These are phyloP conservation scores for Strobilomyces echinocephalus DNA, from an alignment of 768 basidiomycete species.

Conservation along the genomic window DNA sequence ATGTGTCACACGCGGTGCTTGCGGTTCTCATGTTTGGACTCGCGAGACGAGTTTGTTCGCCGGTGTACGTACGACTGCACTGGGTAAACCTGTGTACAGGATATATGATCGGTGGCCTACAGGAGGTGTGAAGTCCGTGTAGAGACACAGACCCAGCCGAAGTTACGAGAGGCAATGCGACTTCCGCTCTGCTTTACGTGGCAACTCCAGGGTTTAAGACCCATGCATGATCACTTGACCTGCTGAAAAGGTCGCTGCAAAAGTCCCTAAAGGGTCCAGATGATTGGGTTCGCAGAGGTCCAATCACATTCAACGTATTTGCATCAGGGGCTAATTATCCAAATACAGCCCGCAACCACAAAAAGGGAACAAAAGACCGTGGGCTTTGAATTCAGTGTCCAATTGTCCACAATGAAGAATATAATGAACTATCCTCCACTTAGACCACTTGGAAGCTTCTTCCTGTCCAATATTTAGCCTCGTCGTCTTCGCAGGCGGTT, in stretches of 20 bases:
- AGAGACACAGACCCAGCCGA: no score
- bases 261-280: no score
- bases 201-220: no score
- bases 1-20: no score
- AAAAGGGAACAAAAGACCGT: constrained; percentile 16
- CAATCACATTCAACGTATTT: neutral
- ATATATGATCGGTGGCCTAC: no score
- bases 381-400: neutral
- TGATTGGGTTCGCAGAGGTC: neutral
- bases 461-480: constrained; percentile 6
- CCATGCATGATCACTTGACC: no score
- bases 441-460: neutral
- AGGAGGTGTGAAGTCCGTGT: no score
- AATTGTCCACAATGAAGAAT: constrained; percentile 16
- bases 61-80: no score
- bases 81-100: no score
- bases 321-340: constrained; percentile 18
- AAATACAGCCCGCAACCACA: neutral
- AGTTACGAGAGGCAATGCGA: no score
- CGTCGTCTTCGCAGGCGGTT: constrained; percentile 17
- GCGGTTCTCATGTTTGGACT: neutral
- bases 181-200: no score
- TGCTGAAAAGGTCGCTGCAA: no score
- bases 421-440: constrained; percentile 1
- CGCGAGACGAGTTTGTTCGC: neutral